Evolutionary conservation across 2,329 filamentous ascomycete species (phyloP).

Genomic region (Fusarium heterosporum): DNA sequence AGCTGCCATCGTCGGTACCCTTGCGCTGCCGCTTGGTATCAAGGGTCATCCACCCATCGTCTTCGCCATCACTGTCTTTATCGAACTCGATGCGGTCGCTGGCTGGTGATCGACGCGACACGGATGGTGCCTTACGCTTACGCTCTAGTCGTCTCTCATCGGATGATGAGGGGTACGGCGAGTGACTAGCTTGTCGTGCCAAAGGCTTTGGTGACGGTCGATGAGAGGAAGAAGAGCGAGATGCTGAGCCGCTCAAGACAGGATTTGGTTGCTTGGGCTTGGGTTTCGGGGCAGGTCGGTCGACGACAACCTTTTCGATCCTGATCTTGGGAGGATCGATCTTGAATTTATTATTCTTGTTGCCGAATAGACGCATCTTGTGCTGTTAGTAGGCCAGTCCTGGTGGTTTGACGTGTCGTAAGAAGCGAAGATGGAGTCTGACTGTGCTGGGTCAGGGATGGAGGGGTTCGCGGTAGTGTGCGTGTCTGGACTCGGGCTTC

Average conservation of each 20-base stretch:
- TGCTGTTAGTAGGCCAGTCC: constrained; percentile 24
- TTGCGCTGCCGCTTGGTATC: constrained; percentile 63
- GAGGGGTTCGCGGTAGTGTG: constrained; percentile 49
- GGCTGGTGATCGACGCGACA: constrained; percentile 57
- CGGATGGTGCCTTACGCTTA: constrained; percentile 62
- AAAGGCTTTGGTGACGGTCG: constrained; percentile 57
- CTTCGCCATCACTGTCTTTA: constrained; percentile 63
- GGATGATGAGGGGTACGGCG: constrained; percentile 57
- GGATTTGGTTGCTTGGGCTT: constrained; percentile 53
- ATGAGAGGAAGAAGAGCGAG: constrained; percentile 52
- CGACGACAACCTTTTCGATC: constrained; percentile 64
- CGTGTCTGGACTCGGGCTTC: constrained; percentile 41
- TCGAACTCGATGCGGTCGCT: constrained; percentile 63
- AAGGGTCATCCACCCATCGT: constrained; percentile 64
- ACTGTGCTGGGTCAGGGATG: constrained; percentile 42
- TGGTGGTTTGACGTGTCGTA: constrained; percentile 8
- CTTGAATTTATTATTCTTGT: constrained; percentile 63
- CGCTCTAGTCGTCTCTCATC: constrained; percentile 55
- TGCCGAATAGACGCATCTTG: constrained; percentile 56
- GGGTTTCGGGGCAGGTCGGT: constrained; percentile 52
- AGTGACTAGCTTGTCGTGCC: constrained; percentile 56
- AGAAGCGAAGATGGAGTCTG: constrained; percentile 19
- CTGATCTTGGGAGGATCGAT: constrained; percentile 62
- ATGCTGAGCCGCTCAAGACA: constrained; percentile 47
- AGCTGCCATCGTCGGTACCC: constrained; percentile 54